These are phyloP conservation scores for Epichloe bromicola DNA, from an alignment of 2,329 filamentous ascomycete genomes.

Conservation along the genomic window DNA sequence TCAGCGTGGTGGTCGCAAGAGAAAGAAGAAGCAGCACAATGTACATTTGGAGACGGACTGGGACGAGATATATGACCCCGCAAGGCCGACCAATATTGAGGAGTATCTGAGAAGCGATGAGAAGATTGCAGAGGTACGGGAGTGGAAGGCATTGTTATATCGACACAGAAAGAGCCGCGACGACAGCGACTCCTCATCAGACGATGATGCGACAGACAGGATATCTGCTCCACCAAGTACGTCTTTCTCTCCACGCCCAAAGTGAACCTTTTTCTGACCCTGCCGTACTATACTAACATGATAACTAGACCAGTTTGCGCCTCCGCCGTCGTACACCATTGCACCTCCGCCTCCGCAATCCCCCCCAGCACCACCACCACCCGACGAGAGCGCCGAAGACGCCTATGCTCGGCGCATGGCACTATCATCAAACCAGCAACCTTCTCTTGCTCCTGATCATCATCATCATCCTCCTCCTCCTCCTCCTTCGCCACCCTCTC, in stretches of 20 bases:
- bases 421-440: slow-evolving; percentile 33
- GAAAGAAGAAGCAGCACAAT: slow-evolving; percentile 56
- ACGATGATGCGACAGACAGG: slow-evolving; percentile 25
- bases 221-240: slow-evolving; percentile 20
- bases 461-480: slow-evolving; percentile 12
- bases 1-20: slow-evolving; percentile 65
- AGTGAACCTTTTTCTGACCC: background rate
- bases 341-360: slow-evolving; percentile 39
- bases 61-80: slow-evolving; percentile 84
- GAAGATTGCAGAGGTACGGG: slow-evolving; percentile 62
- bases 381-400: slow-evolving; percentile 55
- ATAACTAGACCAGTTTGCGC: slow-evolving; percentile 43
- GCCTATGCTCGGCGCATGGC: slow-evolving; percentile 51
- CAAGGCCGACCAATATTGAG: slow-evolving; percentile 69
- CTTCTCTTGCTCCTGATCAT: slow-evolving; percentile 19
- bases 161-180: slow-evolving; percentile 44
- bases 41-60: slow-evolving; percentile 54
- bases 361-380: slow-evolving; percentile 29
- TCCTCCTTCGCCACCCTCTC: slow-evolving; percentile 13
- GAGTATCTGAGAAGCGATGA: slow-evolving; percentile 79
- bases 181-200: slow-evolving; percentile 25
- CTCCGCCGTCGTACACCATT: slow-evolving; percentile 42
- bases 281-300: background rate
- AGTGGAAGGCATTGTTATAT: slow-evolving; percentile 78
- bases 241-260: slow-evolving; percentile 5